These are phyloP conservation scores for Phytopythium oedochilum DNA, from an alignment of 352 stramenopile genomes.

Conservation along the genomic window DNA sequence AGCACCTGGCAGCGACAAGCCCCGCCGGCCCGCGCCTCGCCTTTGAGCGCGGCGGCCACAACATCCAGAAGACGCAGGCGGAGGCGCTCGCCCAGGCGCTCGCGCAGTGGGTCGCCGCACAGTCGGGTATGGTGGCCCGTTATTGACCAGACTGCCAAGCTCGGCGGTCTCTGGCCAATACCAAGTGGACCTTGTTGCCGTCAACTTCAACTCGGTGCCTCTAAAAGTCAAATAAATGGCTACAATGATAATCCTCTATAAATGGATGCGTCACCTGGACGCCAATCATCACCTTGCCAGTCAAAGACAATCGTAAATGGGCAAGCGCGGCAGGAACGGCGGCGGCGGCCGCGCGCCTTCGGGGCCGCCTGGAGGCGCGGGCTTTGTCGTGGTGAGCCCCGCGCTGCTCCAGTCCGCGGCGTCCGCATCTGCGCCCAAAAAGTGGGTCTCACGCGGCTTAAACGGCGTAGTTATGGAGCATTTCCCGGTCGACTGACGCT, in stretches of 20 bases:
- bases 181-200: background rate
- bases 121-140: too few species aligned
- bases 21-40: slow-evolving; percentile 28
- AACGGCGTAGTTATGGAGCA: background rate
- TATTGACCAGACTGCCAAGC: too few species aligned
- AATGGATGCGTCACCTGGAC: too few species aligned
- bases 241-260: too few species aligned
- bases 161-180: too few species aligned
- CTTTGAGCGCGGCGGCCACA: slow-evolving; percentile 56
- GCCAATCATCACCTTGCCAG: background rate
- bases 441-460: background rate
- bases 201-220: background rate
- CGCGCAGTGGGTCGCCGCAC: slow-evolving; percentile 29
- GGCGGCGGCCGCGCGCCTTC: slow-evolving; percentile 3
- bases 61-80: slow-evolving; percentile 70
- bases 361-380: slow-evolving; percentile 5
- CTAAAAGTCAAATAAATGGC: too few species aligned
- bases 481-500: slow-evolving; percentile 8
- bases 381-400: slow-evolving; percentile 50
- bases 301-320: slow-evolving; percentile 10
- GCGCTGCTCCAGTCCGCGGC: slow-evolving; percentile 18
- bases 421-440: background rate
- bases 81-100: slow-evolving; percentile 30
- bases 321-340: slow-evolving; percentile 15
- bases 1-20: slow-evolving; percentile 26